phyloP scores from a whole-genome alignment of 2,329 filamentous ascomycete species.

The Botrytis aclada region DNA sequence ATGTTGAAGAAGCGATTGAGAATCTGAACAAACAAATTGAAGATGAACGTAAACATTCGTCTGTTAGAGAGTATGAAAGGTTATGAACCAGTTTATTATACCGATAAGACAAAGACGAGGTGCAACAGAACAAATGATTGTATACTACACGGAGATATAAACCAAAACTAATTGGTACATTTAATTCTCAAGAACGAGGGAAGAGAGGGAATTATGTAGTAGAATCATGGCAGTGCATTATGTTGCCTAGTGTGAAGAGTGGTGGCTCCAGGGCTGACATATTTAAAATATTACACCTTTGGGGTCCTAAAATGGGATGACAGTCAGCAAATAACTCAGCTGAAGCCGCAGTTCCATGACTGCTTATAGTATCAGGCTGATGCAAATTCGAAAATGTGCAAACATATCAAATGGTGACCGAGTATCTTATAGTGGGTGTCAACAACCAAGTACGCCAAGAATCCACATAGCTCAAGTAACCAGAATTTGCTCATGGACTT shows the following conservation, averaged over 20 bases:
- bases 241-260: neutral
- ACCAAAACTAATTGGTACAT: neutral
- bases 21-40: neutral
- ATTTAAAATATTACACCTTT: neutral
- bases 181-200: neutral
- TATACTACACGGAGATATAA: neutral
- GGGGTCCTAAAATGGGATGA: neutral
- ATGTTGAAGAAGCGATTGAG: neutral
- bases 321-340: slow-evolving; percentile 7
- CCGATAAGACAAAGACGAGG: neutral
- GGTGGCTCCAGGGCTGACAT: neutral
- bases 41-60: neutral
- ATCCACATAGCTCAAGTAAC: neutral
- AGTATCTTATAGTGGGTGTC: neutral
- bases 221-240: neutral
- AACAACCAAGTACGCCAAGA: neutral
- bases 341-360: slow-evolving; percentile 1
- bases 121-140: neutral
- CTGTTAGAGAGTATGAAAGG: neutral
- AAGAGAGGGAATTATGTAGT: neutral
- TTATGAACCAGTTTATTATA: neutral
- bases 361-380: neutral
- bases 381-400: neutral
- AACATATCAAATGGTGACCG: neutral
- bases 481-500: neutral